Conservation (phyloP, 208 protist genomes). For the Blastocrithidia nonstop region DNA sequence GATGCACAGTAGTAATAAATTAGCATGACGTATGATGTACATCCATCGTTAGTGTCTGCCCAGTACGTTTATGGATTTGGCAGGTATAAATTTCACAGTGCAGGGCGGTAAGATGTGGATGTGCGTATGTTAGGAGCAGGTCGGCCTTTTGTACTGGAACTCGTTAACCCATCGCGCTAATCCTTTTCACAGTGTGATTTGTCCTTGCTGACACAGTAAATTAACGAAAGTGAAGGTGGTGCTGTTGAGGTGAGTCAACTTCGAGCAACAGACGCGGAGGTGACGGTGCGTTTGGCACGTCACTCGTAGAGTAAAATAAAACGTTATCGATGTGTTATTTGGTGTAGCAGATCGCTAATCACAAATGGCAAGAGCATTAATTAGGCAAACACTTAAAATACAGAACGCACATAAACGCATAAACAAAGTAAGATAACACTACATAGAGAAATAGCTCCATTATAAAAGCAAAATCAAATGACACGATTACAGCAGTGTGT, state of each 20-base stretch:
- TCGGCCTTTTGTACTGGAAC: constrained; percentile 86
- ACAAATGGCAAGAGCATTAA: constrained; percentile 5
- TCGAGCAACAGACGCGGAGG: constrained; percentile 30
- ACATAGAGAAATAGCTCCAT: no score
- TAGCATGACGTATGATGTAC: neutral
- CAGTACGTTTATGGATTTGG: constrained; percentile 57
- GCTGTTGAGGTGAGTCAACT: constrained; percentile 49
- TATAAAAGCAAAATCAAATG: no score
- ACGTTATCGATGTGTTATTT: constrained; percentile 77
- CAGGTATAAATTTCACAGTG: constrained; percentile 85
- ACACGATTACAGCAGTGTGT: no score
- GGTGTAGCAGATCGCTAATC: constrained; percentile 49
- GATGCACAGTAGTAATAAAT: neutral
- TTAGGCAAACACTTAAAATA: constrained; percentile 11
- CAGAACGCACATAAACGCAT: no score
- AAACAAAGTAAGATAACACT: no score
- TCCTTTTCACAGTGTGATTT: constrained; percentile 39
- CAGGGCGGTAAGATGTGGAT: constrained; percentile 90
- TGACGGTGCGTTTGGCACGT: constrained; percentile 63
- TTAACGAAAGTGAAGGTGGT: constrained; percentile 47
- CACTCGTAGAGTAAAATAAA: constrained; percentile 85
- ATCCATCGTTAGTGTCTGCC: constrained; percentile 9
- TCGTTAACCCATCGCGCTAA: constrained; percentile 52
- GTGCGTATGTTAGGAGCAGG: constrained; percentile 91
- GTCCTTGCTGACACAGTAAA: constrained; percentile 10